phyloP scores from a whole-genome alignment of 2,329 filamentous ascomycete species.

The Emmonsiellopsis sp. region DNA sequence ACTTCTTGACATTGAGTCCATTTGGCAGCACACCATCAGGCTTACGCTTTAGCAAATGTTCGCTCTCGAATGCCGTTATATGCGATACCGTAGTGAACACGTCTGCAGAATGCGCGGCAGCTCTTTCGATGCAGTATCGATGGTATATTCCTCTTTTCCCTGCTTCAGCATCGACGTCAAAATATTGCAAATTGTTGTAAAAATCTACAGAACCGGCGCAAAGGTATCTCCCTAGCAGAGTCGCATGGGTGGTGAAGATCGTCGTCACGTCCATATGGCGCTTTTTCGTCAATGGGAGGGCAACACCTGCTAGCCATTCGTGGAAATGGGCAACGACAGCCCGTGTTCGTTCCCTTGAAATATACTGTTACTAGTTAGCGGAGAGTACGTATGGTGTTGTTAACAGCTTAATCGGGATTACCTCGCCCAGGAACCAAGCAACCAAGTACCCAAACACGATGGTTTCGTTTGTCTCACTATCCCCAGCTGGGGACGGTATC shows the following conservation, averaged over 20 bases:
- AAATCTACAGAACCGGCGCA: constrained; percentile 97
- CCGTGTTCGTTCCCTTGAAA: constrained; percentile 81
- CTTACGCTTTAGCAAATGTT: constrained; percentile 94
- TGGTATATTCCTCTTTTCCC: constrained; percentile 98
- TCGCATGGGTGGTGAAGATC: constrained; percentile 97
- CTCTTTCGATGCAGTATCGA: constrained; percentile 94
- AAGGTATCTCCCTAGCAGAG: constrained; percentile 86
- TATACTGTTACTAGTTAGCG: constrained; percentile 55
- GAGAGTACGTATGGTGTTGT: neutral
- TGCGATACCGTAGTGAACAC: constrained; percentile 98
- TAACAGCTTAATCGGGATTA: constrained; percentile 35
- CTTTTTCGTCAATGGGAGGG: constrained; percentile 83
- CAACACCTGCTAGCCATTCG: constrained; percentile 95
- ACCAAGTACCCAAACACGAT: constrained; percentile 97
- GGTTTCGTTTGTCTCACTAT: constrained; percentile 93
- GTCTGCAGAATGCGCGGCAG: constrained; percentile 81
- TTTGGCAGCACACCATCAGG: constrained; percentile 95
- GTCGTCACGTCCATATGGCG: constrained; percentile 93
- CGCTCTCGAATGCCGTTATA: constrained; percentile 96
- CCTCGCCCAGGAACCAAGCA: constrained; percentile 97
- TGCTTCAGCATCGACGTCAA: constrained; percentile 92
- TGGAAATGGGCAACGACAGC: constrained; percentile 98
- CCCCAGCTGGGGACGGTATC: constrained; percentile 84
- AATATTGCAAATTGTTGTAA: constrained; percentile 96
- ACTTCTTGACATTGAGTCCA: constrained; percentile 96